phyloP scores from a whole-genome alignment of 177 flowering plant genomes.

The Vitis hybrid region DNA sequence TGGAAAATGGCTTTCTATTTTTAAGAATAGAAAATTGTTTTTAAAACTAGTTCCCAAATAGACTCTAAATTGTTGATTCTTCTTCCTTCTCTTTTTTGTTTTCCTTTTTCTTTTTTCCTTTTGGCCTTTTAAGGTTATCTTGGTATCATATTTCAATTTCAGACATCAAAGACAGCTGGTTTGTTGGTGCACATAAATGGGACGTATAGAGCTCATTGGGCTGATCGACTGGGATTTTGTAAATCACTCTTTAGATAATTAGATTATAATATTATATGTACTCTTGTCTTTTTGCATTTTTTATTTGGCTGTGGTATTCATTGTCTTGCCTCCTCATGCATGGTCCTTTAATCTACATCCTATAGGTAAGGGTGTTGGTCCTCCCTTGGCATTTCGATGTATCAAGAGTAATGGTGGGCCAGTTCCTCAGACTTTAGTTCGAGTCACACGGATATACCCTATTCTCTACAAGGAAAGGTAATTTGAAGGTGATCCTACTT shows the following conservation, averaged over 20 bases:
- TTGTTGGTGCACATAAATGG: conserved; percentile 81
- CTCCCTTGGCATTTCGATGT: conserved; percentile 85
- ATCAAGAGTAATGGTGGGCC: conserved; percentile 84
- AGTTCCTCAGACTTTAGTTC: conserved; percentile 72
- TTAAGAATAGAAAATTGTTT: too few relatives aligned
- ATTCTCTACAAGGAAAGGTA: conserved; percentile 89
- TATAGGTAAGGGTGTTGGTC: conserved; percentile 60
- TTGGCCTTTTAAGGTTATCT: neutral
- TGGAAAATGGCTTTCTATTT: too few relatives aligned
- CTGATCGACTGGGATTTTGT: conserved; percentile 88
- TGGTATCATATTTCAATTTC: conserved; percentile 20
- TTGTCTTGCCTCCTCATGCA: conserved; percentile 1
- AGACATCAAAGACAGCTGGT: conserved; percentile 54
- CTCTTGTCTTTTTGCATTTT: neutral
- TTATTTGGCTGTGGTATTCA: neutral
- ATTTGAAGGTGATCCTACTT: conserved; percentile 2
- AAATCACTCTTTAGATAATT: conserved; percentile 23
- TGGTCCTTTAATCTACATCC: conserved; percentile 10
- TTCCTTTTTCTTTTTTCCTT: neutral
- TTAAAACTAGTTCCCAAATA: too few relatives aligned
- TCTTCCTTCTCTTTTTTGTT: too few relatives aligned
- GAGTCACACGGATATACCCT: conserved; percentile 82
- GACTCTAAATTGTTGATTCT: too few relatives aligned
- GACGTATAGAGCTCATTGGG: conserved; percentile 94
- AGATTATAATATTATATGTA: neutral